phyloP scores from a whole-genome alignment of 805 yeast species.

The Yarrowia divulgata region DNA sequence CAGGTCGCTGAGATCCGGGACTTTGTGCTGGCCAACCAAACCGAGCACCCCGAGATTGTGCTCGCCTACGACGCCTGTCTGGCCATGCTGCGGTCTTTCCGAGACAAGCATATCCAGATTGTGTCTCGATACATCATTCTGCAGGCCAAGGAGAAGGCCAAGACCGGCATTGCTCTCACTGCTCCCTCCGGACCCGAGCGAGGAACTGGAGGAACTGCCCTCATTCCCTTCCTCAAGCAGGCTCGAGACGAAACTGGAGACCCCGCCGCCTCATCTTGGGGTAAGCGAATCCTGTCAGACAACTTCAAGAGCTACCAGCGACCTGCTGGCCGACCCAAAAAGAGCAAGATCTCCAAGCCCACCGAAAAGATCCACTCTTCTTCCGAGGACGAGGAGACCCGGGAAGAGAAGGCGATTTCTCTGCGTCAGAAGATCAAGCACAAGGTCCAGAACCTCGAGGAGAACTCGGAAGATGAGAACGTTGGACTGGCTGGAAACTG shows the following conservation, averaged over 20 bases:
- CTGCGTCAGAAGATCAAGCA: constrained; percentile 31
- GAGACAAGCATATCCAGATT: constrained; percentile 93
- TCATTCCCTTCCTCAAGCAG: constrained; percentile 90
- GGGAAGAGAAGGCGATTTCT: constrained; percentile 18
- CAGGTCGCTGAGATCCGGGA: constrained; percentile 66
- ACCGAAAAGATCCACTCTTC: constrained; percentile 31
- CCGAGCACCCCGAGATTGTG: constrained; percentile 60
- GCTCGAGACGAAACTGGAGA: constrained; percentile 96
- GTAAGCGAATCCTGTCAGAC: constrained; percentile 60
- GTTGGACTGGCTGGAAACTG: constrained; percentile 37
- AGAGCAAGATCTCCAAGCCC: not conserved
- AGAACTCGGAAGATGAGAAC: constrained; percentile 24
- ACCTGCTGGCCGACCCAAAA: constrained; percentile 23
- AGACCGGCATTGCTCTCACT: constrained; percentile 55
- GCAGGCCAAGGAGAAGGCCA: constrained; percentile 69
- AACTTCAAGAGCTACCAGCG: constrained; percentile 40
- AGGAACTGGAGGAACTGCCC: constrained; percentile 95
- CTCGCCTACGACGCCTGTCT: constrained; percentile 86
- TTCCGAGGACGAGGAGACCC: constrained; percentile 16
- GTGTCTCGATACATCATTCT: constrained; percentile 85
- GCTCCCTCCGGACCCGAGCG: constrained; percentile 60
- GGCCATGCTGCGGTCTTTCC: constrained; percentile 84
- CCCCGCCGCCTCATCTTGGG: constrained; percentile 93
- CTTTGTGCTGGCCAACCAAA: constrained; percentile 59
- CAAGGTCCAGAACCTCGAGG: constrained; percentile 34